Percentiles rank a stretch among this genome's conserved stretches.
Evolutionary conservation across 2,329 filamentous ascomycete genomes (phyloP).

Genomic region (Fusarium multiceps): DNA sequence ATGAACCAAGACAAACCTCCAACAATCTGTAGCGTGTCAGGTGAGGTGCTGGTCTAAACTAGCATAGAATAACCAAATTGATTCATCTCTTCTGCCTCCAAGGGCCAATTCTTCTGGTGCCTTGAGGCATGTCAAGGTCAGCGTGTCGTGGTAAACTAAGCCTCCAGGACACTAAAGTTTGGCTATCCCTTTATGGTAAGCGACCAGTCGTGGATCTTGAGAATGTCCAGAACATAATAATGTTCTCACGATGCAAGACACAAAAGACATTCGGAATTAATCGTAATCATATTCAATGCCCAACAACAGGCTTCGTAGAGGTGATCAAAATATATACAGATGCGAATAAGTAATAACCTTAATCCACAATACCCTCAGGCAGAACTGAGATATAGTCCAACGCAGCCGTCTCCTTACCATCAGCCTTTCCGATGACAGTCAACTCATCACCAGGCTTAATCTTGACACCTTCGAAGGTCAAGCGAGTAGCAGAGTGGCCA

Average conservation of each 20-base stretch:
- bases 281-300: neutral
- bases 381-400: slow-evolving; percentile 74
- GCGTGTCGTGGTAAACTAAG: neutral
- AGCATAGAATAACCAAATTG: too few species aligned
- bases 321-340: neutral
- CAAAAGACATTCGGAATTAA: neutral
- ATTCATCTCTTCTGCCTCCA: too few species aligned
- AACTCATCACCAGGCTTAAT: slow-evolving; percentile 64
- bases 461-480: slow-evolving; percentile 66
- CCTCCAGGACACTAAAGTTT: too few species aligned
- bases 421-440: slow-evolving; percentile 66
- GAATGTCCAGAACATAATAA: neutral
- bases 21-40: neutral
- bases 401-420: slow-evolving; percentile 72
- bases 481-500: slow-evolving; percentile 71
- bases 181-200: neutral
- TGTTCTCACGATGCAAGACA: neutral
- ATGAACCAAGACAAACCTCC: neutral
- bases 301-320: neutral
- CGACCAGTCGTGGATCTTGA: neutral
- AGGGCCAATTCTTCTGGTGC: too few species aligned
- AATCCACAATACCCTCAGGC: slow-evolving; percentile 52
- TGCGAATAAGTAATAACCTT: neutral
- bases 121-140: too few species aligned
- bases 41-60: too few species aligned